phyloP scores from a whole-genome alignment of 768 basidiomycete species.

The Lactifluus volemus region DNA sequence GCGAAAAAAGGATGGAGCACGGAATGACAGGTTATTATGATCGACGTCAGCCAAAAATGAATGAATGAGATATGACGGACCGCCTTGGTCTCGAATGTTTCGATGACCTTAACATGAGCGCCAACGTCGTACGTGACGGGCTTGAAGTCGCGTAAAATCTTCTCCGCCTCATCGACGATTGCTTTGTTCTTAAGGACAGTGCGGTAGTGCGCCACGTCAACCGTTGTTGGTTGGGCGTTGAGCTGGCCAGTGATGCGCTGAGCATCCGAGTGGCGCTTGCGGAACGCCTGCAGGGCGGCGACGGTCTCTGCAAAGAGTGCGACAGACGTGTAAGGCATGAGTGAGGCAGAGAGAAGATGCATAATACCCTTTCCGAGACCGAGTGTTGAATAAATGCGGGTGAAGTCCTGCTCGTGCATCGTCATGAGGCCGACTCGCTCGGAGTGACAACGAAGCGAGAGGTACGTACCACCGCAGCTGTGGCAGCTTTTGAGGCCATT shows the following conservation, averaged over 20 bases:
- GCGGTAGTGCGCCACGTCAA: slow-evolving; percentile 91
- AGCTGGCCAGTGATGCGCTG: slow-evolving; percentile 61
- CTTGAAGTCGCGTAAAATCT: slow-evolving; percentile 80
- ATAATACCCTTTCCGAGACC: slow-evolving; percentile 79
- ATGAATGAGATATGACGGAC: slow-evolving; percentile 48
- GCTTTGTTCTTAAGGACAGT: slow-evolving; percentile 86
- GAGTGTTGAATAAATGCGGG: slow-evolving; percentile 73
- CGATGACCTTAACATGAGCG: slow-evolving; percentile 89
- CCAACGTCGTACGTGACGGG: slow-evolving; percentile 89
- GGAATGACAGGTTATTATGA: neutral
- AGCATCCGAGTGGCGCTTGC: slow-evolving; percentile 90
- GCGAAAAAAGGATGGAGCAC: neutral
- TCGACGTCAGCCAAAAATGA: neutral
- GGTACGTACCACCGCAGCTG: slow-evolving; percentile 44
- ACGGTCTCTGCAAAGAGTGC: slow-evolving; percentile 60
- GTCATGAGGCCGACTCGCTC: slow-evolving; percentile 10
- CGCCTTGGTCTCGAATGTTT: slow-evolving; percentile 93
- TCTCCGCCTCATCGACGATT: slow-evolving; percentile 89
- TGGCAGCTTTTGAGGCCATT: slow-evolving; percentile 68
- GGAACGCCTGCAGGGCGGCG: slow-evolving; percentile 85
- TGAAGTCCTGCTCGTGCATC: slow-evolving; percentile 51
- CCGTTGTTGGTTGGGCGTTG: slow-evolving; percentile 62
- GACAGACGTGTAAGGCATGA: neutral
- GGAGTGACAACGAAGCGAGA: neutral
- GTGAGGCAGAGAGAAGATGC: neutral